Percentiles rank a stretch among this genome's conserved stretches.
Evolutionary conservation across 176 grass and related monocot genomes (phyloP).

Genomic region (Aechmea fasciata): DNA sequence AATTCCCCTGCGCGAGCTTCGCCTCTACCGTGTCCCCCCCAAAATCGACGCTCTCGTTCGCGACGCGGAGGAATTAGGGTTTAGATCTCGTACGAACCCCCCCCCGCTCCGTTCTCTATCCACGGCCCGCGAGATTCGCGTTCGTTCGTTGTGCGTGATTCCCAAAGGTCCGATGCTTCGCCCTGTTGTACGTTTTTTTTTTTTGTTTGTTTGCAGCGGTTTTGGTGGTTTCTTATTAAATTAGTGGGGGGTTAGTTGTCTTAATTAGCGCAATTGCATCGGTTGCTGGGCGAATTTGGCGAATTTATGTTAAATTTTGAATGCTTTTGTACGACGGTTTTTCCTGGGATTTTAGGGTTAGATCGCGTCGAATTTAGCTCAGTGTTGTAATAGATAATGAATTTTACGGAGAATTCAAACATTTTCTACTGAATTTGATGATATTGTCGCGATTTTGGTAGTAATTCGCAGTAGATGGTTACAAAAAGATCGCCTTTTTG

Average conservation of each 20-base stretch:
- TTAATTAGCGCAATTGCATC: background rate
- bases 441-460: too few relatives aligned
- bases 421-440: background rate
- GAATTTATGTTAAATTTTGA: background rate
- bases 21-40: background rate
- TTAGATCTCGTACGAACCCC: background rate
- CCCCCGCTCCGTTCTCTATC: background rate
- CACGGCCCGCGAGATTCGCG: background rate
- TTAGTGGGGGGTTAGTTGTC: background rate
- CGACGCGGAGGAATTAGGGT: background rate
- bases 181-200: background rate
- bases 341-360: too few relatives aligned
- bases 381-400: background rate
- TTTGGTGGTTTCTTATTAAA: background rate
- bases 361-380: too few relatives aligned
- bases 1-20: background rate
- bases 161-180: conserved; percentile 3
- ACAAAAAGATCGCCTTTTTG: background rate
- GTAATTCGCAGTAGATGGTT: background rate
- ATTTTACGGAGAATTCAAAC: background rate
- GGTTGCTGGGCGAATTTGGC: background rate
- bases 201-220: background rate
- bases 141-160: background rate
- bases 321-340: too few relatives aligned
- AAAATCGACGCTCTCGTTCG: background rate